Evolutionary conservation across 2,329 filamentous ascomycete species (phyloP).

Genomic region (Cordyceps cicadae): DNA sequence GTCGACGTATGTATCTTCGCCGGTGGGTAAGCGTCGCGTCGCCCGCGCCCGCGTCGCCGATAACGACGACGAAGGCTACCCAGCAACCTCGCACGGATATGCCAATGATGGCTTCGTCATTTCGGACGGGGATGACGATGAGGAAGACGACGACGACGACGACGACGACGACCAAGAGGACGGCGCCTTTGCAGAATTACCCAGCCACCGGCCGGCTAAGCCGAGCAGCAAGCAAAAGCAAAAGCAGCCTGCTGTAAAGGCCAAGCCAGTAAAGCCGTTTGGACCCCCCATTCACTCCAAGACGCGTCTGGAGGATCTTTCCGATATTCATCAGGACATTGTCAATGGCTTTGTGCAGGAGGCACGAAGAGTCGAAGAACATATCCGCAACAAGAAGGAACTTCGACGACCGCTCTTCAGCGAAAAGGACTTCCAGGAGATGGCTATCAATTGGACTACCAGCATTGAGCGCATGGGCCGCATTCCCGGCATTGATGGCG

Average conservation of each 20-base stretch:
- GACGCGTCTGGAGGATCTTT: constrained; percentile 43
- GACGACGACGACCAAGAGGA: constrained; percentile 24
- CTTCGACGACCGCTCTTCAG: constrained; percentile 57
- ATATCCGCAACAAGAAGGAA: constrained; percentile 50
- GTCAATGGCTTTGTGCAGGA: constrained; percentile 57
- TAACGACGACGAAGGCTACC: constrained; percentile 28
- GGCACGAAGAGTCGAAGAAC: constrained; percentile 52
- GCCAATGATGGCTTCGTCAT: constrained; percentile 42
- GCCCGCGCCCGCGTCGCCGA: constrained; percentile 19
- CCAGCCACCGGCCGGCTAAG: constrained; percentile 29
- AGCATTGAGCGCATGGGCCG: constrained; percentile 52
- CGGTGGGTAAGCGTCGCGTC: constrained; percentile 30
- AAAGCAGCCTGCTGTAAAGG: not conserved
- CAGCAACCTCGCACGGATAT: constrained; percentile 38
- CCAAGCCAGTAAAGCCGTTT: constrained; percentile 24
- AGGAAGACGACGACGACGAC: constrained; percentile 29
- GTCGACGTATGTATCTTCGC: constrained; percentile 45
- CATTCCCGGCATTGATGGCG: constrained; percentile 54
- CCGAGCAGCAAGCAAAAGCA: constrained; percentile 19
- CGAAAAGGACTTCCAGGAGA: constrained; percentile 60
- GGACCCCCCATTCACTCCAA: constrained; percentile 54
- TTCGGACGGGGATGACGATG: constrained; percentile 27
- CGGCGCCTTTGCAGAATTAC: constrained; percentile 35
- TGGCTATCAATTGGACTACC: constrained; percentile 62
- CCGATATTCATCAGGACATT: constrained; percentile 53